Percentiles rank a stretch among this genome's conserved stretches.
phyloP scores from a whole-genome alignment of 441 rosid genomes.

The Aquilaria agallochum region DNA sequence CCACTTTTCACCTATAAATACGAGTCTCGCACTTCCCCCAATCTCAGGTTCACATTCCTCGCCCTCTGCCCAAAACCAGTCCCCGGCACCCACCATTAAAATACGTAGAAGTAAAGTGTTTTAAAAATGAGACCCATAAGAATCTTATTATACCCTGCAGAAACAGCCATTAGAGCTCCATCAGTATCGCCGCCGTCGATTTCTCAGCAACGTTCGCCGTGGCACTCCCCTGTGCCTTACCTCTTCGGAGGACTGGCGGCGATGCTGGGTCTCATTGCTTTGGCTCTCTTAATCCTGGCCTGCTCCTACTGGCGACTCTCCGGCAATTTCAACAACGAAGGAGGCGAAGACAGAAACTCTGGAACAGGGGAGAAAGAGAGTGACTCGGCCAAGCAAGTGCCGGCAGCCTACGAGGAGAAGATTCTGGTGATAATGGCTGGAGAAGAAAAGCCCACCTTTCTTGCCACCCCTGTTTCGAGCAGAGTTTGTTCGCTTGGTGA shows the following conservation, averaged over 20 bases:
- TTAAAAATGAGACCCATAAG: conserved; percentile 30
- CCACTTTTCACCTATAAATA: not conserved
- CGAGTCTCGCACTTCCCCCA: not conserved
- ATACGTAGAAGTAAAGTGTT: not conserved
- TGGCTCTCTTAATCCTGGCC: conserved; percentile 81
- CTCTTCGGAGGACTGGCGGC: conserved; percentile 92
- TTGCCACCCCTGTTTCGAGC: conserved; percentile 65
- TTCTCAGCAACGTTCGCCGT: conserved; percentile 41
- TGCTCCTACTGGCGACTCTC: conserved; percentile 89
- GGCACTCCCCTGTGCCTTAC: conserved; percentile 96
- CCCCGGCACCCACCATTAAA: not conserved
- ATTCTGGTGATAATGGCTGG: conserved; percentile 90
- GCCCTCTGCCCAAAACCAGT: not conserved
- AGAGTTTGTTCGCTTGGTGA: conserved; percentile 31
- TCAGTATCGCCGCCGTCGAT: conserved; percentile 12
- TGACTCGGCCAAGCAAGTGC: conserved; percentile 23
- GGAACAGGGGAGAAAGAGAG: conserved; percentile 39
- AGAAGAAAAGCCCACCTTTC: conserved; percentile 64
- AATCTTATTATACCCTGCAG: conserved; percentile 1
- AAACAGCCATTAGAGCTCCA: conserved; percentile 9
- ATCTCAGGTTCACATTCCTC: conserved; percentile 7
- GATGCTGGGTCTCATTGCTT: conserved; percentile 83
- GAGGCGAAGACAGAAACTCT: conserved; percentile 29
- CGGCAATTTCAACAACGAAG: conserved; percentile 24
- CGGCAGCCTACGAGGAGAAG: conserved; percentile 52